These are phyloP conservation scores for Lophium mytilinum DNA, from an alignment of 495 filamentous ascomycete genomes.

Conservation along the genomic window DNA sequence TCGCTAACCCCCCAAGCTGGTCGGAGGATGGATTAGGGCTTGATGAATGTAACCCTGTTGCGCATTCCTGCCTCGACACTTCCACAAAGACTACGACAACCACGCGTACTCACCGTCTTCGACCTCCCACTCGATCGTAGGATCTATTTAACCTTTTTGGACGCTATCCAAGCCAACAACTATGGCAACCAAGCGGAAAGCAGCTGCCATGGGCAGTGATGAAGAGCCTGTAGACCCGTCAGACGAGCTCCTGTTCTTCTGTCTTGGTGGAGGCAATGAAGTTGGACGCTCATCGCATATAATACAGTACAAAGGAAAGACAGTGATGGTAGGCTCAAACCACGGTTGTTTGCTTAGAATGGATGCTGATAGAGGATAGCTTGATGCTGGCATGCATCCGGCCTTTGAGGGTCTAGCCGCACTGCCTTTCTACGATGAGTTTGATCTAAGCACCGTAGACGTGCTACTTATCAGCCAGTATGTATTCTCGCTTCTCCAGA, in stretches of 20 bases:
- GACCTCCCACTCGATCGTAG: no score
- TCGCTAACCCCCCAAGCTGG: no score
- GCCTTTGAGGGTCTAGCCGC: constrained; percentile 93
- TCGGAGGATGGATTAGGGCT: no score
- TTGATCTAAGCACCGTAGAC: constrained; percentile 94
- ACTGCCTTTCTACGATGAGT: constrained; percentile 96
- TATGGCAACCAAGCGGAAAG: constrained; percentile 45
- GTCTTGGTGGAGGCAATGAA: constrained; percentile 91
- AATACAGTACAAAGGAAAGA: constrained; percentile 97
- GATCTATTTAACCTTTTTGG: no score
- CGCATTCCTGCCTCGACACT: no score
- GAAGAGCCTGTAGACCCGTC: constrained; percentile 44
- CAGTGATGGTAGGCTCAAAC: constrained; percentile 71
- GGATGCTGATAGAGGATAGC: constrained; percentile 41
- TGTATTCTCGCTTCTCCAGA: constrained; percentile 34
- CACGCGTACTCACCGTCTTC: no score
- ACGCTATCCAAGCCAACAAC: not conserved
- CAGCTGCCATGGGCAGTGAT: constrained; percentile 30
- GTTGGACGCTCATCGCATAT: constrained; percentile 97
- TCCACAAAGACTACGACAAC: no score
- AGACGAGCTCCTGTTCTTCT: constrained; percentile 88
- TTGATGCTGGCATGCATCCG: constrained; percentile 94
- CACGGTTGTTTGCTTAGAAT: not conserved
- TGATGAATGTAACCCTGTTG: no score
- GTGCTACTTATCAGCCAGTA: constrained; percentile 97